Percentiles rank a stretch among this genome's conserved stretches.
phyloP scores from a whole-genome alignment of 2,329 filamentous ascomycete species.

The Penicillium sp. region DNA sequence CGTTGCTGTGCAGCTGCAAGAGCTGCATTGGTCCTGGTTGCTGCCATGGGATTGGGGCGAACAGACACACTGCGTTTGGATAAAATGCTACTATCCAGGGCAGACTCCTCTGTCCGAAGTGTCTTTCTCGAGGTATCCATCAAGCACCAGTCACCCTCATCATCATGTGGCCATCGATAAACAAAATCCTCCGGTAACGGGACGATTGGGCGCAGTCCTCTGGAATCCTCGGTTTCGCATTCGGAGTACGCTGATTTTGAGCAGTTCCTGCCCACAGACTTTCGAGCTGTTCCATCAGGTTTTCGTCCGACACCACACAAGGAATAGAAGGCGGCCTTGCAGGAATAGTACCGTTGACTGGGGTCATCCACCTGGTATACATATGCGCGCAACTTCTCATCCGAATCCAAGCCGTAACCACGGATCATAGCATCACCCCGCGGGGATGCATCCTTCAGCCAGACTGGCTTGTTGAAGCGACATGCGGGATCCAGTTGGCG shows the following conservation, averaged over 20 bases:
- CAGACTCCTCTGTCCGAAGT: slow-evolving; percentile 23
- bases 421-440: slow-evolving; percentile 43
- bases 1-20: slow-evolving; percentile 40
- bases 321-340: slow-evolving; percentile 42
- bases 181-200: slow-evolving; percentile 45
- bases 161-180: slow-evolving; percentile 42
- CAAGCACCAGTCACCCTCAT: slow-evolving; percentile 42
- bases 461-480: slow-evolving; percentile 39
- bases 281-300: slow-evolving; percentile 39
- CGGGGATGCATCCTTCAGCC: slow-evolving; percentile 44
- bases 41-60: slow-evolving; percentile 27
- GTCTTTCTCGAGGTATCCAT: slow-evolving; percentile 17
- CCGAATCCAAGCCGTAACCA: slow-evolving; percentile 44
- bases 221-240: slow-evolving; percentile 44
- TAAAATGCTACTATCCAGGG: slow-evolving; percentile 26
- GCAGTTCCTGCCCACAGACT: slow-evolving; percentile 44
- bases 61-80: slow-evolving; percentile 27
- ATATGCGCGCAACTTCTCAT: slow-evolving; percentile 36
- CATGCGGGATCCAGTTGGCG: slow-evolving; percentile 40
- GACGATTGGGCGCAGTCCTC: slow-evolving; percentile 43
- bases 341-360: slow-evolving; percentile 37
- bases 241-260: slow-evolving; percentile 46
- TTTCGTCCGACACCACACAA: slow-evolving; percentile 45
- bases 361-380: slow-evolving; percentile 36
- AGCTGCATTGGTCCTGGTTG: slow-evolving; percentile 38